Percentiles rank a stretch among this genome's conserved stretches.
phyloP scores from a whole-genome alignment of 2,329 filamentous ascomycete genomes.

The Pseudogymnoascus sp. region DNA sequence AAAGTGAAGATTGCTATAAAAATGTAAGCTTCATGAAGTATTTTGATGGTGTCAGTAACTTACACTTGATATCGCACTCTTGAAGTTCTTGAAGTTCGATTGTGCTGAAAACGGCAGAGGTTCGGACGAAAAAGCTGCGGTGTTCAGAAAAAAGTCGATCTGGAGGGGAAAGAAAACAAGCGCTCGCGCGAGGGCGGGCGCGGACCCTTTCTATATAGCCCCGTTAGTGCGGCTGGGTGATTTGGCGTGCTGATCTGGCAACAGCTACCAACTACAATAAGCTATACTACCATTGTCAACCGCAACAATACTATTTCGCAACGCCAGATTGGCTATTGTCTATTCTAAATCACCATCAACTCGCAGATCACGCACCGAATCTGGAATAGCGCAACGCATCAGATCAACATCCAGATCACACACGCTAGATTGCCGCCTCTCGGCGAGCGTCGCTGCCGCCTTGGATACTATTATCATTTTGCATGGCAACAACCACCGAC shows the following conservation, averaged over 20 bases:
- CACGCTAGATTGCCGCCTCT: neutral
- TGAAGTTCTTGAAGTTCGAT: neutral
- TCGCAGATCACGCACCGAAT: neutral
- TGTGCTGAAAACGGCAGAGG: neutral
- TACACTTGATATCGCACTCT: neutral
- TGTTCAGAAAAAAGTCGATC: neutral
- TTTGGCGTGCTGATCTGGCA: neutral
- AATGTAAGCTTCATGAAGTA: neutral
- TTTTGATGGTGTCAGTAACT: neutral
- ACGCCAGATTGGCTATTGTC: slow-evolving; percentile 4
- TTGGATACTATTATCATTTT: neutral
- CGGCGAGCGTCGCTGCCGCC: neutral
- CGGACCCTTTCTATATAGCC: neutral
- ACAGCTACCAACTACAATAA: neutral
- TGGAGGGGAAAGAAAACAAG: neutral
- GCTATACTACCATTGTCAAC: neutral
- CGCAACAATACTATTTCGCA: neutral
- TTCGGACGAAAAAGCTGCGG: neutral
- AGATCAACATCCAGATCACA: neutral
- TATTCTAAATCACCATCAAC: neutral
- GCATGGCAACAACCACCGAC: neutral
- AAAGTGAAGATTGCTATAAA: neutral
- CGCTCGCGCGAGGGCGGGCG: neutral
- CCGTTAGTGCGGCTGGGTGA: neutral
- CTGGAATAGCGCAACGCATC: neutral